A percentile compares a stretch with the other conserved stretches of the same genome.
Conservation (phyloP, 2,329 filamentous ascomycete species). For the Akanthomyces lecanii region DNA sequence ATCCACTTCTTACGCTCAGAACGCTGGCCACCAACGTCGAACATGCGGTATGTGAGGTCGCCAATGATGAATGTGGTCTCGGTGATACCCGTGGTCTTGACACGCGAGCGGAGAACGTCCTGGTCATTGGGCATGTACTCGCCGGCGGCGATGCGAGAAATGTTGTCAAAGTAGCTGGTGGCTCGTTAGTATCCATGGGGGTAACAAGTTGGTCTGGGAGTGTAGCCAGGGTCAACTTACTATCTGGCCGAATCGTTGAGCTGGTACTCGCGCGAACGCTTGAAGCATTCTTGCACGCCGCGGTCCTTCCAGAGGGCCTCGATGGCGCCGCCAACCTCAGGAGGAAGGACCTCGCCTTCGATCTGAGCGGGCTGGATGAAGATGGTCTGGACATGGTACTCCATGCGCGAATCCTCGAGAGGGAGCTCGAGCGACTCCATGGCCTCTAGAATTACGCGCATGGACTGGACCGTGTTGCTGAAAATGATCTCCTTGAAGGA, state of each 20-base stretch:
- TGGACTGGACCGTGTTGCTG: constrained; percentile 66
- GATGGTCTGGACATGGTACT: constrained; percentile 97
- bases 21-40: constrained; percentile 92
- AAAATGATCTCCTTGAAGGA: constrained; percentile 70
- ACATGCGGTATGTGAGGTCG: constrained; percentile 93
- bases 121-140: constrained; percentile 95
- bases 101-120: constrained; percentile 90
- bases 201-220: neutral
- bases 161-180: constrained; percentile 87
- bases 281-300: constrained; percentile 92
- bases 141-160: constrained; percentile 81
- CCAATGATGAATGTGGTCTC: constrained; percentile 96
- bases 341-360: constrained; percentile 89
- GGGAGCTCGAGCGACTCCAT: constrained; percentile 72
- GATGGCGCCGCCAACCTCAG: constrained; percentile 89
- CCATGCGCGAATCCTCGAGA: constrained; percentile 84
- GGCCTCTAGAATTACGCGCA: constrained; percentile 65
- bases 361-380: constrained; percentile 98
- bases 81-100: constrained; percentile 96
- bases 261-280: constrained; percentile 92
- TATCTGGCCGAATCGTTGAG: constrained; percentile 96
- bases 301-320: constrained; percentile 89
- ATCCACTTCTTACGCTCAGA: constrained; percentile 99
- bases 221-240: constrained; percentile 50
- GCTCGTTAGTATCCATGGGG: constrained; percentile 30